phyloP scores from a whole-genome alignment of 192 early-diverging fungal species.

The Backusella luteola region DNA sequence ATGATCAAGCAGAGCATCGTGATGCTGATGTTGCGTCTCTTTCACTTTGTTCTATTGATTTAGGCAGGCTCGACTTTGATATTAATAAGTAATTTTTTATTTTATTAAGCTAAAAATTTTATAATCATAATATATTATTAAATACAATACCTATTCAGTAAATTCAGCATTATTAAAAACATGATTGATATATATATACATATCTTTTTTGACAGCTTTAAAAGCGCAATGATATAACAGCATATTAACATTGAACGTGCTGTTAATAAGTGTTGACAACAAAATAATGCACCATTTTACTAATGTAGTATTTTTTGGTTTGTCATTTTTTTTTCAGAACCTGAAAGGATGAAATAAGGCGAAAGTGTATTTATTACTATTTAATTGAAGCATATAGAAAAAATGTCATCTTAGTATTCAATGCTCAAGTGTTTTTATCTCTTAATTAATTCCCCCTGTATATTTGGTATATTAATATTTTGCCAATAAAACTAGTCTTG shows the following conservation, averaged over 20 bases:
- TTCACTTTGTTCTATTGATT: constrained; percentile 12
- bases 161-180: background rate
- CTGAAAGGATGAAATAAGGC: too few species aligned
- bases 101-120: background rate
- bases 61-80: background rate
- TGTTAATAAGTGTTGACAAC: too few species aligned
- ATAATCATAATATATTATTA: background rate
- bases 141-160: background rate
- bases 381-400: too few species aligned
- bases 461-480: background rate
- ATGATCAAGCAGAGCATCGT: background rate
- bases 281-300: too few species aligned
- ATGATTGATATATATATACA: too few species aligned
- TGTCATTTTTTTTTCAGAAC: too few species aligned
- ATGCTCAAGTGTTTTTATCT: background rate
- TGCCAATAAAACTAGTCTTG: background rate
- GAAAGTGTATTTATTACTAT: too few species aligned
- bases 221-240: too few species aligned
- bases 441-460: background rate
- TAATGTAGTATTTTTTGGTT: too few species aligned
- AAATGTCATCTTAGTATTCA: too few species aligned
- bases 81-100: background rate
- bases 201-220: too few species aligned
- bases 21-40: constrained; percentile 3
- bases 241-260: too few species aligned